A percentile compares a stretch with the other conserved stretches of the same genome.
These are phyloP conservation scores for Ballota nigra DNA, from an alignment of 257 asterid genomes.

Conservation along the genomic window DNA sequence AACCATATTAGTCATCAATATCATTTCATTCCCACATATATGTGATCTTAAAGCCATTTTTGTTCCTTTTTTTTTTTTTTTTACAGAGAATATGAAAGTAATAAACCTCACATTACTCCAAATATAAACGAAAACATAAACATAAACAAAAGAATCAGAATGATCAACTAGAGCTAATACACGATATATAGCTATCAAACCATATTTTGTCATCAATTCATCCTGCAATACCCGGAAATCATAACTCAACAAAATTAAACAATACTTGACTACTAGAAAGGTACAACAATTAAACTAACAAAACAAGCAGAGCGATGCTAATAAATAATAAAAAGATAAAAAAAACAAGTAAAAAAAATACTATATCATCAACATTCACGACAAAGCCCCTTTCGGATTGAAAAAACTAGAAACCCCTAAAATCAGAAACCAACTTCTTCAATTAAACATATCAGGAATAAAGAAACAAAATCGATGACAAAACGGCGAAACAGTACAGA, in stretches of 20 bases:
- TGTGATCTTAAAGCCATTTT: not conserved
- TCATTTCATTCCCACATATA: constrained; percentile 18
- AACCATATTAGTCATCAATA: constrained; percentile 18
- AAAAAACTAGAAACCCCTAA: not conserved
- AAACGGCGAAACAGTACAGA: not conserved
- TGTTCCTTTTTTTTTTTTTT: not conserved
- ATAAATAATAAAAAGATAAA: too few species aligned
- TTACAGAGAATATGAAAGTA: too few species aligned
- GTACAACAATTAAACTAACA: not conserved
- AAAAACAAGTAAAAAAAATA: too few species aligned
- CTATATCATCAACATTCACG: too few species aligned
- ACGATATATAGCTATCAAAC: constrained; percentile 44
- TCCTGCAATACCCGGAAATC: not conserved
- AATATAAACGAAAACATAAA: not conserved
- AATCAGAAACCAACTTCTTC: not conserved
- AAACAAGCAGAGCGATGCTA: not conserved
- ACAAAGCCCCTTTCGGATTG: too few species aligned
- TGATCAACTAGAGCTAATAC: constrained; percentile 79
- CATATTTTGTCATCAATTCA: constrained; percentile 7
- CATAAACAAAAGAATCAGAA: constrained; percentile 9
- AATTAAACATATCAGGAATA: not conserved
- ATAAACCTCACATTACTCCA: not conserved
- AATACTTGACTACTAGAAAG: not conserved
- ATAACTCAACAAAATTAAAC: not conserved
- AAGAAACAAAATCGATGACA: not conserved